Percentiles rank a stretch among this genome's conserved stretches.
phyloP scores from a whole-genome alignment of 345 rosid genomes.

The Populus alba region DNA sequence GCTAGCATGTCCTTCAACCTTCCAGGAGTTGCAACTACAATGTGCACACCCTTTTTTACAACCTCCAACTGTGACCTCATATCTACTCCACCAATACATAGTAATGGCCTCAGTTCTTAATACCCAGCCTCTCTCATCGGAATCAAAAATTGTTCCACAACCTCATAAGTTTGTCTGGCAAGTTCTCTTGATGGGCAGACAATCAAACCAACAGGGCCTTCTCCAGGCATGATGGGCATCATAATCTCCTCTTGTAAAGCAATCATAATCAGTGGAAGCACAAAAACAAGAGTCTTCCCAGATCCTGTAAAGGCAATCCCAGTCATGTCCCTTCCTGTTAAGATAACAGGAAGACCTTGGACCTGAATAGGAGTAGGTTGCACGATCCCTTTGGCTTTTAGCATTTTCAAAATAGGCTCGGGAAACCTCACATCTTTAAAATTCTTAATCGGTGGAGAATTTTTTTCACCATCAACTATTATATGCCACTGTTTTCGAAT shows the following conservation, averaged over 20 bases:
- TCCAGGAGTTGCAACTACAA: constrained; percentile 95
- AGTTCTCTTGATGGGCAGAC: constrained; percentile 10
- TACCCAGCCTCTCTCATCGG: constrained; percentile 62
- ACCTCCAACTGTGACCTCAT: constrained; percentile 87
- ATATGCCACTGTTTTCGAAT: constrained; percentile 92
- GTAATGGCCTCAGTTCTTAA: constrained; percentile 69
- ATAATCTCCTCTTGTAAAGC: constrained; percentile 84
- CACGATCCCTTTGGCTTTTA: constrained; percentile 81
- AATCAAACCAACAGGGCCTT: constrained; percentile 81
- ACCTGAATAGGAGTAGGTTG: constrained; percentile 96
- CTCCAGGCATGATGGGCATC: constrained; percentile 85
- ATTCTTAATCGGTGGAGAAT: constrained; percentile 77
- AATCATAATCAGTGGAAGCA: constrained; percentile 83
- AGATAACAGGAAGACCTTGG: constrained; percentile 87
- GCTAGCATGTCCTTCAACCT: constrained; percentile 94
- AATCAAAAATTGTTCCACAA: constrained; percentile 69
- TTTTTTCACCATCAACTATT: constrained; percentile 80
- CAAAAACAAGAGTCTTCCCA: constrained; percentile 84
- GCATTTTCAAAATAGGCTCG: constrained; percentile 54
- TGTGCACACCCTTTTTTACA: constrained; percentile 83
- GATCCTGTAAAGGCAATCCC: constrained; percentile 96
- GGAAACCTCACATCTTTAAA: constrained; percentile 89
- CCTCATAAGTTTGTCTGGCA: constrained; percentile 87
- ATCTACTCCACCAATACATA: constrained; percentile 90
- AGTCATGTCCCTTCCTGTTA: constrained; percentile 84